These are phyloP conservation scores for Monilinia laxa DNA, from an alignment of 2,329 filamentous ascomycete genomes.

Conservation along the genomic window DNA sequence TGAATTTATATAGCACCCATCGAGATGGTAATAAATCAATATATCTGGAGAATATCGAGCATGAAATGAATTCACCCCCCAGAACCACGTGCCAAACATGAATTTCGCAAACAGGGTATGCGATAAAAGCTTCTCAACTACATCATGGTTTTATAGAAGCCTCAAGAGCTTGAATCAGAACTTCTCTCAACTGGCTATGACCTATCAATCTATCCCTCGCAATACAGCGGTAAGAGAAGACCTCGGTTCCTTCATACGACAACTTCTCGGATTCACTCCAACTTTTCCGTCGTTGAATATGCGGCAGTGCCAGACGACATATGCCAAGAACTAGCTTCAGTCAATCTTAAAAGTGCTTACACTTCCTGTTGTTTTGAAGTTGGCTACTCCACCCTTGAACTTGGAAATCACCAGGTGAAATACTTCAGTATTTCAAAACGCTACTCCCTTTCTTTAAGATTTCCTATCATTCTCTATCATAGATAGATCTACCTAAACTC, in stretches of 20 bases:
- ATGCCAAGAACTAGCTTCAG: neutral
- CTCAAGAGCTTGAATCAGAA: neutral
- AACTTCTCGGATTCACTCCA: conserved; percentile 8
- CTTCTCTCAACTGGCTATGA: neutral
- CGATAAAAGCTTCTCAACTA: neutral
- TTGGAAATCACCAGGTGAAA: conserved; percentile 7
- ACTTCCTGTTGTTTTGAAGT: neutral
- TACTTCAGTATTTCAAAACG: neutral
- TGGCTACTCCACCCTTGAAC: neutral
- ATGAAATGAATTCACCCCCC: neutral
- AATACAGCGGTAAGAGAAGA: neutral
- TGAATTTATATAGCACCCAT: neutral
- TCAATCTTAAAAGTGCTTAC: conserved; percentile 7
- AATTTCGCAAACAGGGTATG: neutral
- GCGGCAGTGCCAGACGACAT: neutral
- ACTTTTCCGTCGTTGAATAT: neutral
- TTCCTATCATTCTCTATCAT: conserved; percentile 6
- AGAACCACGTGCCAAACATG: neutral
- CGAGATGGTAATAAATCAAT: neutral
- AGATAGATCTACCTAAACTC: conserved; percentile 6
- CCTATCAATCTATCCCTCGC: neutral
- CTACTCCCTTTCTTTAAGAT: neutral
- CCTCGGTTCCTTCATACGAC: neutral
- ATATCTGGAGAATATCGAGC: neutral
- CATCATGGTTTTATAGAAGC: neutral